Evolutionary conservation across 2,329 filamentous ascomycete species (phyloP).

Genomic region (Ophiostoma angusticollis): DNA sequence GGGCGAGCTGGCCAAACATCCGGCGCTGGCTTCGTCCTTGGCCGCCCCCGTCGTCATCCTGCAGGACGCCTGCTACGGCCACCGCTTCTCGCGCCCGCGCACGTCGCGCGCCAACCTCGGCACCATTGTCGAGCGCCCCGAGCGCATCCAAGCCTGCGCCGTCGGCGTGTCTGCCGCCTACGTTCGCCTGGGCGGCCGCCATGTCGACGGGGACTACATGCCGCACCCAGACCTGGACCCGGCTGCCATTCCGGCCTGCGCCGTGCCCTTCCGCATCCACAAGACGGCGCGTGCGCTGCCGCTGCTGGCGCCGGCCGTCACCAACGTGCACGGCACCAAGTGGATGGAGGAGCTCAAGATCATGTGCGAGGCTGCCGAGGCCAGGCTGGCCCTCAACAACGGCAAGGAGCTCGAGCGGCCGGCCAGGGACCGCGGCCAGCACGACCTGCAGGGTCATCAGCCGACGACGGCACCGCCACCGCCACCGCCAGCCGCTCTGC

Average conservation of each 20-base stretch:
- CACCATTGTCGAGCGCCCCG: conserved; percentile 85
- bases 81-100: conserved; percentile 75
- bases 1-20: conserved; percentile 44
- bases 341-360: conserved; percentile 88
- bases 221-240: conserved; percentile 50
- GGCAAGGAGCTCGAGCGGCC: conserved; percentile 67
- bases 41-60: conserved; percentile 62
- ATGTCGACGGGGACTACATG: conserved; percentile 56
- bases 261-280: conserved; percentile 68
- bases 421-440: background rate
- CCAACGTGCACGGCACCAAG: conserved; percentile 76
- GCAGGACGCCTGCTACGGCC: conserved; percentile 90
- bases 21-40: conserved; percentile 11
- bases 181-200: conserved; percentile 72
- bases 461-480: conserved; percentile 12
- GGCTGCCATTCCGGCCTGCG: conserved; percentile 38
- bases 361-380: conserved; percentile 73
- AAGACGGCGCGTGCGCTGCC: conserved; percentile 63
- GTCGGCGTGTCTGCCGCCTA: conserved; percentile 79
- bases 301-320: conserved; percentile 64
- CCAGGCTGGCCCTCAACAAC: conserved; percentile 61
- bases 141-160: conserved; percentile 73
- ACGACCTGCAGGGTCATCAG: background rate
- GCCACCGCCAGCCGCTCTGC: conserved; percentile 44
- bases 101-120: conserved; percentile 57